These are phyloP conservation scores for Scenedesmus sp. DNA, from an alignment of 163 green algal genomes.

Conservation along the genomic window DNA sequence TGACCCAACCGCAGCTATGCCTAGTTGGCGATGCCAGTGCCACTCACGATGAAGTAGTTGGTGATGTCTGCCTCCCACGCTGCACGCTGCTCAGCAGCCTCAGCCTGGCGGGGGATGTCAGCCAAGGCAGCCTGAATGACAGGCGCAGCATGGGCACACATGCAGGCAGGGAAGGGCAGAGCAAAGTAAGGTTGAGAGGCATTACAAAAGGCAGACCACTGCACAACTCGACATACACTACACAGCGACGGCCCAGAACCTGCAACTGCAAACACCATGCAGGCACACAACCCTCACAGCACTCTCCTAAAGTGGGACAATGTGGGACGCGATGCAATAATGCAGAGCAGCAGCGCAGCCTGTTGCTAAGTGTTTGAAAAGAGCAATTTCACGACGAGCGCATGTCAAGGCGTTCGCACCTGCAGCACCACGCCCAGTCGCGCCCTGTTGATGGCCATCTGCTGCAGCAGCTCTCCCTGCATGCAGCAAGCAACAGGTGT, in stretches of 20 bases:
- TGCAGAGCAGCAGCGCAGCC: too few species aligned
- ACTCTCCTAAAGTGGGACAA: too few species aligned
- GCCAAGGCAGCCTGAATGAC: conserved; percentile 56
- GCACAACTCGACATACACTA: too few species aligned
- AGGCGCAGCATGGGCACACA: background rate
- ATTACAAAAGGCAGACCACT: too few species aligned
- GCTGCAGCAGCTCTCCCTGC: conserved; percentile 83
- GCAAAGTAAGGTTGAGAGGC: background rate
- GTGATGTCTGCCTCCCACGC: conserved; percentile 72
- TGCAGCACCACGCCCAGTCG: conserved; percentile 65
- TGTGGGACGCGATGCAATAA: too few species aligned
- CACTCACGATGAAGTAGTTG: conserved; percentile 63
- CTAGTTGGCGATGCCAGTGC: too few species aligned
- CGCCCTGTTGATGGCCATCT: conserved; percentile 69
- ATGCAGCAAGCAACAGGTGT: background rate
- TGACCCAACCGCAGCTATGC: background rate
- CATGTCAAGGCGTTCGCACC: background rate
- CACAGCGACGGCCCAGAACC: too few species aligned
- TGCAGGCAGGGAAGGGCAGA: background rate
- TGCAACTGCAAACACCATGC: too few species aligned
- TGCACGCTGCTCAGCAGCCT: conserved; percentile 49
- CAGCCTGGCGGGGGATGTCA: conserved; percentile 70
- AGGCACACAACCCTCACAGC: too few species aligned
- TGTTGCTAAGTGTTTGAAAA: too few species aligned
- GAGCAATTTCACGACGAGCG: too few species aligned